Conservation (phyloP, 2,329 filamentous ascomycete genomes). For the Xylariaceae sp. region DNA sequence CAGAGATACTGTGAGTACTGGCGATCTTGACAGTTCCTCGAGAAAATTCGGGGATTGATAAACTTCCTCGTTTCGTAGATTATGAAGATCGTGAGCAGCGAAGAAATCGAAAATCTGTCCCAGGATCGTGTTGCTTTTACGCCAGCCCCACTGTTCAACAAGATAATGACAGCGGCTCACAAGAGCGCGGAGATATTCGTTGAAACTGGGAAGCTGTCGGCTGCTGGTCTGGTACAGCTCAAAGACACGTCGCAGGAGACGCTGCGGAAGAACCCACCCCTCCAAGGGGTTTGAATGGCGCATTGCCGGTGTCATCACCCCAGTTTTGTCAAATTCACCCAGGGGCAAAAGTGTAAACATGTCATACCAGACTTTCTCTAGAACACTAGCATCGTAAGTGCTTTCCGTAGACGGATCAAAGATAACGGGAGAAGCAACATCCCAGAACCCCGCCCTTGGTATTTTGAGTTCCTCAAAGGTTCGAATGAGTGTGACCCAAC, state of each 20-base stretch:
- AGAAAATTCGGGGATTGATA: constrained; percentile 59
- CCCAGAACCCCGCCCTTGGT: constrained; percentile 57
- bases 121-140: constrained; percentile 52
- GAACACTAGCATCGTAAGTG: constrained; percentile 40
- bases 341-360: constrained; percentile 61
- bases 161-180: constrained; percentile 60
- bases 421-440: constrained; percentile 46
- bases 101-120: constrained; percentile 66
- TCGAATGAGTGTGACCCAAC: constrained; percentile 58
- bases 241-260: constrained; percentile 54
- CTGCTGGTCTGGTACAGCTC: constrained; percentile 53
- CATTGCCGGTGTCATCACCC: constrained; percentile 41
- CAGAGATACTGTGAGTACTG: constrained; percentile 47
- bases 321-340: constrained; percentile 54
- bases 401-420: constrained; percentile 32
- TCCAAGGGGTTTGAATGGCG: constrained; percentile 42
- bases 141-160: constrained; percentile 64
- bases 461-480: constrained; percentile 48
- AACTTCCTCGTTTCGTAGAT: constrained; percentile 62
- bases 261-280: constrained; percentile 59
- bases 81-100: constrained; percentile 56
- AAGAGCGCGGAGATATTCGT: constrained; percentile 59
- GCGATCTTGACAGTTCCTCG: constrained; percentile 46
- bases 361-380: constrained; percentile 56
- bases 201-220: constrained; percentile 58